Conservation (phyloP, 164 flowering plant species). For the Paratinospora sagittata region DNA sequence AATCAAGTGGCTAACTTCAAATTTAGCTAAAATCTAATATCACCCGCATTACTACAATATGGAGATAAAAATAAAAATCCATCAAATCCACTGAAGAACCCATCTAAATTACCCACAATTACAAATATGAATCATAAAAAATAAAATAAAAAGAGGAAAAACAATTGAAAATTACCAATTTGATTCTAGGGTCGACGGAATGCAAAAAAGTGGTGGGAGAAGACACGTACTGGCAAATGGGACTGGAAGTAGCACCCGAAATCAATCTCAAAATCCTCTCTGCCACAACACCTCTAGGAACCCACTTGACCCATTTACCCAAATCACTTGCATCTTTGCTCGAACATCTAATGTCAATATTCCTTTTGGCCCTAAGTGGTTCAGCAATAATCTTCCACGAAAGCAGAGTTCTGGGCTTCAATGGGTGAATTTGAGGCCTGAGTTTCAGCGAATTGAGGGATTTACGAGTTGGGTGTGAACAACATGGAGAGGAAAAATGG, state of each 20-base stretch:
- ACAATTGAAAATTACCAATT: constrained; percentile 46
- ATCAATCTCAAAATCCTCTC: constrained; percentile 65
- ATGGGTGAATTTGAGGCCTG: neutral
- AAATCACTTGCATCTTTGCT: constrained; percentile 16
- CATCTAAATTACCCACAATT: no score
- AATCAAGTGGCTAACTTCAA: no score
- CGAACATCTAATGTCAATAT: constrained; percentile 22
- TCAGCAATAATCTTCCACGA: constrained; percentile 10
- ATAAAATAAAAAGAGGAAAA: neutral
- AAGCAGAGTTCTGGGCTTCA: constrained; percentile 12
- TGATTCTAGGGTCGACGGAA: constrained; percentile 78
- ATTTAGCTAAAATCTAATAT: no score
- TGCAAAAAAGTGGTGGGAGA: constrained; percentile 86
- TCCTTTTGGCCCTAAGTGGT: constrained; percentile 9
- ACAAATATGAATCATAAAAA: no score
- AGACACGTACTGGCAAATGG: constrained; percentile 76
- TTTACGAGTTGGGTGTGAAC: constrained; percentile 12
- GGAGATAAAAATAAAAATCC: neutral
- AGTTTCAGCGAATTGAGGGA: constrained; percentile 21
- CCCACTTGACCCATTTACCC: constrained; percentile 44
- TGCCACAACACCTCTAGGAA: constrained; percentile 47
- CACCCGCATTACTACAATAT: no score
- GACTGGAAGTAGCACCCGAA: constrained; percentile 75
- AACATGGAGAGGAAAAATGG: constrained; percentile 9
- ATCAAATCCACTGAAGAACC: neutral